Conservation (phyloP, 495 filamentous ascomycete species). For the Aspergillus conjunctus region DNA sequence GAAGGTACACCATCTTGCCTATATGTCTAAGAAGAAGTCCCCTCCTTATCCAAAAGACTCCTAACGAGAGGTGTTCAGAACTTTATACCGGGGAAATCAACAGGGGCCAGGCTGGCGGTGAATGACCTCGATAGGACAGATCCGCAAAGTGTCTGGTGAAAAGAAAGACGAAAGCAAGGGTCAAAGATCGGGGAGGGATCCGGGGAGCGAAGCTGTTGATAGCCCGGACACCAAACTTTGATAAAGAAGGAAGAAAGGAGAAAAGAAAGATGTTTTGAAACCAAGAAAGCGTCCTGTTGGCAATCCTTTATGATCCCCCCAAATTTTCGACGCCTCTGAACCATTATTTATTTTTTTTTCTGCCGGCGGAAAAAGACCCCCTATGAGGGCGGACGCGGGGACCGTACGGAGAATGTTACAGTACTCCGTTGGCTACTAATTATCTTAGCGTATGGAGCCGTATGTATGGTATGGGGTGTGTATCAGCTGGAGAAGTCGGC, state of each 20-base stretch:
- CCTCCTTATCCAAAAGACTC: constrained; percentile 4
- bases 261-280: not conserved
- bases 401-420: constrained; percentile 14
- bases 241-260: constrained; percentile 1
- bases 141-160: not conserved
- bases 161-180: constrained; percentile 9
- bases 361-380: constrained; percentile 28
- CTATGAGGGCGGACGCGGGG: constrained; percentile 17
- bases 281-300: not conserved
- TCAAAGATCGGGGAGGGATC: constrained; percentile 3
- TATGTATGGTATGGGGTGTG: constrained; percentile 13
- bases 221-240: not conserved
- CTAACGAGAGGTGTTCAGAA: not conserved
- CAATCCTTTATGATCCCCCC: not conserved
- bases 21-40: not conserved
- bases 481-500: constrained; percentile 11
- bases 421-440: not conserved
- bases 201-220: not conserved
- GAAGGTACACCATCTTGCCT: constrained; percentile 78
- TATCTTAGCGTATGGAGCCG: not conserved
- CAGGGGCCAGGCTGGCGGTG: constrained; percentile 6
- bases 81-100: not conserved
- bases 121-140: not conserved
- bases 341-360: constrained; percentile 29
- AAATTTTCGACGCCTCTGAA: constrained; percentile 4